Conservation (phyloP, 2,329 filamentous ascomycete species). For the Alternaria viburni region DNA sequence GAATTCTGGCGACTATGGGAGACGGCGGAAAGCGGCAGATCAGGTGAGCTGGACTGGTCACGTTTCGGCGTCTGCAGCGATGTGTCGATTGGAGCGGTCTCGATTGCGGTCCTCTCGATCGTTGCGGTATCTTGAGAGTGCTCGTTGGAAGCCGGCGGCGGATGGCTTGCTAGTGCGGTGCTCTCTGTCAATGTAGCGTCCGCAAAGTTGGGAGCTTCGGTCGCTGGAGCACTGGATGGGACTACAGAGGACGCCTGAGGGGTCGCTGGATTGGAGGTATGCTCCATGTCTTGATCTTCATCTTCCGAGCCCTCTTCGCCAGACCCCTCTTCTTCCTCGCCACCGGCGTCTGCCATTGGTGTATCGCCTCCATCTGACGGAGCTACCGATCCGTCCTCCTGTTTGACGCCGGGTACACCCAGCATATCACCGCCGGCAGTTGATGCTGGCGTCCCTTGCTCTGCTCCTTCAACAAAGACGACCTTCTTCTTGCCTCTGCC, state of each 20-base stretch:
- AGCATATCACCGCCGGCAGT: constrained; percentile 30
- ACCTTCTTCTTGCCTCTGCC: constrained; percentile 81
- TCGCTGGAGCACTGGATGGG: constrained; percentile 9
- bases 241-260: constrained; percentile 32
- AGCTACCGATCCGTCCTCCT: constrained; percentile 50
- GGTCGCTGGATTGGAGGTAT: constrained; percentile 53
- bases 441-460: constrained; percentile 36
- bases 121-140: constrained; percentile 8
- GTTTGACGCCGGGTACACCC: constrained; percentile 36
- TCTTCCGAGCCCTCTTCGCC: constrained; percentile 54
- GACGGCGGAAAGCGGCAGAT: constrained; percentile 48
- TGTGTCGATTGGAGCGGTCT: constrained; percentile 7
- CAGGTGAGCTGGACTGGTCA: constrained; percentile 51
- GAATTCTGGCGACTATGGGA: constrained; percentile 50
- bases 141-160: constrained; percentile 11
- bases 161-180: constrained; percentile 2
- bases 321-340: constrained; percentile 54
- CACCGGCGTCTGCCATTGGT: constrained; percentile 54
- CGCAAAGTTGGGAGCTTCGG: constrained; percentile 19
- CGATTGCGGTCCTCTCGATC: constrained; percentile 7
- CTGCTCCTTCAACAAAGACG: constrained; percentile 58
- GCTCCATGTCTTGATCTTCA: constrained; percentile 56
- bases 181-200: not conserved
- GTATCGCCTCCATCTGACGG: constrained; percentile 48
- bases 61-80: constrained; percentile 14